Base-by-base conservation (phyloP, 2,329 filamentous ascomycete species). In the Aureobasidium sp. region DNA sequence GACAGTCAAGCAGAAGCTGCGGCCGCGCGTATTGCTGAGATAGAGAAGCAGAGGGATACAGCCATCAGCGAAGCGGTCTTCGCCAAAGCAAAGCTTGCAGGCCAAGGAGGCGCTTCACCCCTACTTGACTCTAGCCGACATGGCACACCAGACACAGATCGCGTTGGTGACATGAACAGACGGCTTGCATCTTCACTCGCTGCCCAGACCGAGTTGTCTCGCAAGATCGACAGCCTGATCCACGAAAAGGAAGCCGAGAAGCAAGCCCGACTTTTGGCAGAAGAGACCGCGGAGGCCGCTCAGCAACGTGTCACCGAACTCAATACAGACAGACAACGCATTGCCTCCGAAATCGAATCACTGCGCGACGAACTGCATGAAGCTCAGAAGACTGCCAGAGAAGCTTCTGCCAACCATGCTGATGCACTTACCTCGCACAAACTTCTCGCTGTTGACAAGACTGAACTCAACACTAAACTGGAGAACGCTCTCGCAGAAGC, bases 31-130 rank as follows among this genome's bases (percentile, higher is more conserved):
- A 92, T 99, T 63, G 92, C 93, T 1, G 92, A 96, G 71, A 88
- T 95, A 1, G 94, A 99, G 71, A 92, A 89, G 70, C 94, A 99
- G 76, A 84, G 95, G 54, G 94, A 99, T 74, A 86, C 88, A 42
- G 94, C 94, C n/a, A 86, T 99, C 58, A 89, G 87, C 67, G 95
- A 99, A 75, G 94, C 94, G 0, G 88, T 94, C 0, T 97, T 97
- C 73, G 90, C 92, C 35, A 96, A 95, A 70, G 91, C 95, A 2
- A 96, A 90, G 70, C 78, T 96, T 55, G 92, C 92, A 31, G 92
- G 91, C 8, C 87, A 91, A 64, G 85, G 82, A 38, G 81, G 84
- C 60, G 79, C 81, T 62, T 70, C 71, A n/a, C 60, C 60, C 17
- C 38, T 62, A n/a, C 31, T 47, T 2, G 47, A 65, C 65, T 55